Conservation (phyloP, 2,329 filamentous ascomycete genomes). For the Colletotrichum sp. region DNA sequence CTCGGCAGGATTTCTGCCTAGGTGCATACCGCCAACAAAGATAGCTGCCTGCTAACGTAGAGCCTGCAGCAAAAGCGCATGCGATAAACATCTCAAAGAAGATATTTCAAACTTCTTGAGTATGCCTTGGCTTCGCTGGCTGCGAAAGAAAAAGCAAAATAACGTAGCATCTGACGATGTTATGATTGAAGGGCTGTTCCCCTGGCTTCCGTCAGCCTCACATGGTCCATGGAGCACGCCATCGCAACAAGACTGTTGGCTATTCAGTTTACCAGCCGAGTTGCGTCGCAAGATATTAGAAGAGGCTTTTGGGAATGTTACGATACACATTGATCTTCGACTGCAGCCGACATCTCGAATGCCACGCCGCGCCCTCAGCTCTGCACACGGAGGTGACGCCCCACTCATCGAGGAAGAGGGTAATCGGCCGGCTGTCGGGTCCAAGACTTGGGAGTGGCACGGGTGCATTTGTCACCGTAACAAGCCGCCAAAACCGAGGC, state of each 20-base stretch:
- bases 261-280: background rate
- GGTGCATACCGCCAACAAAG: background rate
- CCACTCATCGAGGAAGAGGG: background rate
- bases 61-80: background rate
- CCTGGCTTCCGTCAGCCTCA: background rate
- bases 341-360: background rate
- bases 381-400: background rate
- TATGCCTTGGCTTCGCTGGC: background rate
- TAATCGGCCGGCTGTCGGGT: background rate
- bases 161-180: background rate
- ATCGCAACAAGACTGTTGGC: background rate
- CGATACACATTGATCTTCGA: background rate
- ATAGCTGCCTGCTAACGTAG: background rate
- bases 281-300: background rate
- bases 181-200: background rate
- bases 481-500: background rate
- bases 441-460: background rate
- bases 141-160: background rate
- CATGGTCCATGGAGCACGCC: background rate
- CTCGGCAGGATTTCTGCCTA: background rate
- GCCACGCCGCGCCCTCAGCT: background rate
- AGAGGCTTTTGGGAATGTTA: rapidly evolving
- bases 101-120: background rate
- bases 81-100: background rate
- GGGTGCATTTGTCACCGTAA: background rate